Percentiles rank a stretch among this genome's conserved stretches.
Evolutionary conservation across 2,329 filamentous ascomycete genomes (phyloP).

Genomic region (Cladosporium sp.): DNA sequence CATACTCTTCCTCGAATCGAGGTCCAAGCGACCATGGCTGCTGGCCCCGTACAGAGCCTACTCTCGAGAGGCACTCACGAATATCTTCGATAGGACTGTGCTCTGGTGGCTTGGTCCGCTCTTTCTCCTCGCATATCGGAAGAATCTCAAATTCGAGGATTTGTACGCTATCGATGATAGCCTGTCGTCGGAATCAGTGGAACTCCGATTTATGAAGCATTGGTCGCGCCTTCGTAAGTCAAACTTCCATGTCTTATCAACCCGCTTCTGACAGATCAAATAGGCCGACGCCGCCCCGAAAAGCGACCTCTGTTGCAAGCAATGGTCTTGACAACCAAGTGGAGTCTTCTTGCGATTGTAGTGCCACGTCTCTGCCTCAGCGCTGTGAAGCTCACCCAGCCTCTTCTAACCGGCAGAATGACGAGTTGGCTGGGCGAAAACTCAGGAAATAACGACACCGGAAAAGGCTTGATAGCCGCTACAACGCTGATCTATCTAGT

Average conservation of each 20-base stretch:
- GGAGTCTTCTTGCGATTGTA: not conserved
- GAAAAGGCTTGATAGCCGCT: not conserved
- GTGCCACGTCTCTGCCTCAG: not conserved
- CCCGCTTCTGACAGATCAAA: not conserved
- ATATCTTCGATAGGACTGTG: not conserved
- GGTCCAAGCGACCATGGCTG: not conserved
- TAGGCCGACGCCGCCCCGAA: not conserved
- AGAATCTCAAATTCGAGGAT: not conserved
- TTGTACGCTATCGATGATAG: not conserved
- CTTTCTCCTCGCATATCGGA: not conserved
- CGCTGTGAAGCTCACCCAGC: not conserved
- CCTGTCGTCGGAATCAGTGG: not conserved
- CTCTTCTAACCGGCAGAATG: not conserved
- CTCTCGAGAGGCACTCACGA: not conserved
- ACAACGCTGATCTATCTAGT: not conserved
- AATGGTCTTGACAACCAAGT: not conserved
- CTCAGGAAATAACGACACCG: not conserved
- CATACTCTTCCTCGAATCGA: not conserved
- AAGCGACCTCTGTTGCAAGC: not conserved
- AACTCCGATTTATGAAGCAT: not conserved
- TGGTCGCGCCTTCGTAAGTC: not conserved
- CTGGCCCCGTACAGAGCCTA: not conserved
- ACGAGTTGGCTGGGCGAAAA: not conserved
- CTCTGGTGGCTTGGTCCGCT: not conserved
- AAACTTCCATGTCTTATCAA: not conserved